These are phyloP conservation scores for Geranium brycei DNA, from an alignment of 345 rosid species.

Conservation along the genomic window DNA sequence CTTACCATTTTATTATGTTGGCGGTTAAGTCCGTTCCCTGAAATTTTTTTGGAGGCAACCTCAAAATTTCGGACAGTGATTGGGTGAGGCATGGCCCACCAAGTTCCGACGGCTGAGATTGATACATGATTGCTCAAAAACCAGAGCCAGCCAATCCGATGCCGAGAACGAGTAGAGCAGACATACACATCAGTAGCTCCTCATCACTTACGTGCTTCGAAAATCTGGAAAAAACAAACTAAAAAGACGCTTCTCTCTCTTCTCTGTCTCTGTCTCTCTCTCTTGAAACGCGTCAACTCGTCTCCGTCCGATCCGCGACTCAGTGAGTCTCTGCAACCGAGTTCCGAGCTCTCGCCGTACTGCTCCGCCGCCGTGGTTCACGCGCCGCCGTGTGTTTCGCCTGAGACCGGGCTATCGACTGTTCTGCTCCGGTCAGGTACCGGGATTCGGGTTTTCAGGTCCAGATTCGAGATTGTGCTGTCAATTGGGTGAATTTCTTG, in stretches of 20 bases:
- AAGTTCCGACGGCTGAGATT: not conserved
- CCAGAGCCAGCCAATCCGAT: not conserved
- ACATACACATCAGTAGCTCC: not conserved
- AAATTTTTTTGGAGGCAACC: not conserved
- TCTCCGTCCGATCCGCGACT: not conserved
- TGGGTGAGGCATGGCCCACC: not conserved
- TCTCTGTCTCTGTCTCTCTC: not conserved
- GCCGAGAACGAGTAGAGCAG: not conserved
- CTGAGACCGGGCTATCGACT: not conserved
- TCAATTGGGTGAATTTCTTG: constrained; percentile 5
- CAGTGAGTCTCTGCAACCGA: not conserved
- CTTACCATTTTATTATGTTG: too few relatives aligned
- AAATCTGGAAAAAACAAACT: not conserved
- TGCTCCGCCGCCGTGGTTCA: not conserved
- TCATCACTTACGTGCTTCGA: not conserved
- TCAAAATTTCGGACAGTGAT: not conserved
- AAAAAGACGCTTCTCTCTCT: constrained; percentile 4
- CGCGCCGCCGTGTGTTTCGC: not conserved
- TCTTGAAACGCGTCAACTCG: not conserved
- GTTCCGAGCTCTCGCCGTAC: not conserved
- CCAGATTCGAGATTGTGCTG: not conserved
- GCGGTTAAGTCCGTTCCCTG: too few relatives aligned
- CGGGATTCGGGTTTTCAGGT: not conserved
- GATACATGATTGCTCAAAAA: not conserved
- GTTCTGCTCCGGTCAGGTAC: not conserved